Evolutionary conservation across 2,329 filamentous ascomycete genomes (phyloP), one percentile per base, ranked within the genome.

Genomic region (Trichoderma endophyticum): DNA sequence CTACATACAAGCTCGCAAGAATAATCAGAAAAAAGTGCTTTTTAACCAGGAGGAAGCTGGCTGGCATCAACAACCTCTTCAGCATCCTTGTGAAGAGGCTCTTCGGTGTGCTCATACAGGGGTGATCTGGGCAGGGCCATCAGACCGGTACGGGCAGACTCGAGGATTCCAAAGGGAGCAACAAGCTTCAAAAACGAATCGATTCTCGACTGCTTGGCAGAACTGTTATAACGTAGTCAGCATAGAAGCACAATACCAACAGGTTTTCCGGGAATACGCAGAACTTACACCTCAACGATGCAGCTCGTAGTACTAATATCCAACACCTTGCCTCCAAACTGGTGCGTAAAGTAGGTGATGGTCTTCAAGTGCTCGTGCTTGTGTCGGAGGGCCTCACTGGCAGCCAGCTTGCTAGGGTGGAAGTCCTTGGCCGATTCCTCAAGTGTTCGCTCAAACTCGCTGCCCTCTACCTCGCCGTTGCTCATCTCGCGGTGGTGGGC

Each of bases 271-370:
- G 12, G 26, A 43, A 32, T 14, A 54, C 36, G 24, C 2, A 28
- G 14, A 34, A 88, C 92, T 88, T 88, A 95, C 93, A 99, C 83
- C 84, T 99, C 96, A 73, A 99, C 95, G 82, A 98, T 98, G 84
- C 96, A 98, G 85, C 97, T 98, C 84, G 93, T 98, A 68, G 93
- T 98, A 86, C 94, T 97, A 78, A 99, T 98, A 82, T 99, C 96
- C 77, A 99, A 83, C 30, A 99, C 93, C 85, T 99, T 99, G 75
- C 96, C 96, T 71, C 95, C 95, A 78, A 99, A 99, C 80, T 99
- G 96, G 84, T 99, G 96, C 21, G 95, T 92, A 80, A 99, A 90
- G 83, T 97, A 96, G 71, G 96, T 99, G 79, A 99, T 97, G 71
- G 93, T 94, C 85, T 95, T 93, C 77, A 99, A 84, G 86, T 99